Percentiles rank a stretch among this genome's conserved stretches.
Conservation (phyloP, 768 basidiomycete species). For the Epithele typhae region DNA sequence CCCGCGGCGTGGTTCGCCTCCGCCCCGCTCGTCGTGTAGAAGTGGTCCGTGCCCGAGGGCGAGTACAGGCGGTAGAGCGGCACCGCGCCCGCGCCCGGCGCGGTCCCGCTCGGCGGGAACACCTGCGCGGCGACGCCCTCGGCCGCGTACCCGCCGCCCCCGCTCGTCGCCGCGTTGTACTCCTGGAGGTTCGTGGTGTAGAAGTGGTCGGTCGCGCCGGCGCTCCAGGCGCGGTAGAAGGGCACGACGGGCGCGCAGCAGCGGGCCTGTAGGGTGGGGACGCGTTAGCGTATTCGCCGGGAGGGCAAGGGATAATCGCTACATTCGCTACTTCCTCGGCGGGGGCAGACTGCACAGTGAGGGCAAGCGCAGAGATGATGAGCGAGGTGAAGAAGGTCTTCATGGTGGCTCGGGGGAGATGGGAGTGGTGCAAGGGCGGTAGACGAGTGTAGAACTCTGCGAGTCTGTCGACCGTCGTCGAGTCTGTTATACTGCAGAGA, state of each 20-base stretch:
- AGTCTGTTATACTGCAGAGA: too few species aligned
- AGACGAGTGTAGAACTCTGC: too few species aligned
- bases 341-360: too few species aligned
- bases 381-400: too few species aligned
- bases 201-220: slow-evolving; percentile 13
- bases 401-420: too few species aligned
- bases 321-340: too few species aligned
- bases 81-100: not conserved
- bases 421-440: too few species aligned
- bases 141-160: slow-evolving; percentile 1
- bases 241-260: slow-evolving; percentile 10
- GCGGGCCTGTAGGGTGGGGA: too few species aligned
- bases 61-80: slow-evolving; percentile 13
- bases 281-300: too few species aligned
- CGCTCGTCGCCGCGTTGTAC: slow-evolving; percentile 10
- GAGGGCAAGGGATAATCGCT: too few species aligned
- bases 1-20: slow-evolving; percentile 2
- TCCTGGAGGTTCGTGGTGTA: slow-evolving; percentile 18
- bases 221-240: slow-evolving; percentile 16
- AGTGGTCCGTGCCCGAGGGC: slow-evolving; percentile 5
- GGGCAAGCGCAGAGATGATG: too few species aligned
- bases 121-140: slow-evolving; percentile 12
- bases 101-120: not conserved
- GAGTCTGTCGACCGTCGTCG: too few species aligned
- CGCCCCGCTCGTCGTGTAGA: slow-evolving; percentile 11